Conservation (phyloP, 1,284 basidiomycete genomes). For the Sphagnurus paluster region DNA sequence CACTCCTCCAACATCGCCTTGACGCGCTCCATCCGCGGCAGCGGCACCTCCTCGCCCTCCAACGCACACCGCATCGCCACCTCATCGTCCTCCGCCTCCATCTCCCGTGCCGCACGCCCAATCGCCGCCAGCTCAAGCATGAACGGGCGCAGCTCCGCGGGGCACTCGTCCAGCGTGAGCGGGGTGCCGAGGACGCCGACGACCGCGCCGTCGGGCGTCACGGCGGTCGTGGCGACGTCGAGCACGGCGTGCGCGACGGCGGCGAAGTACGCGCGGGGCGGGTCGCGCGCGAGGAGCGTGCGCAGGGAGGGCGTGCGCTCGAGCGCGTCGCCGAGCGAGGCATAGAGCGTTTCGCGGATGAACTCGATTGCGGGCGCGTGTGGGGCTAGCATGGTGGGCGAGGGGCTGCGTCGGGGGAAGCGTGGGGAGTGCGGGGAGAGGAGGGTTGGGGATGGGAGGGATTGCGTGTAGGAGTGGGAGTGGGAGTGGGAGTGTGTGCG, state of each 20-base stretch:
- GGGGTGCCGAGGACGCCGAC: conserved; percentile 55
- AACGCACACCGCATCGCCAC: conserved; percentile 50
- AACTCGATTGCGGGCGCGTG: conserved; percentile 65
- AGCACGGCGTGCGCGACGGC: conserved; percentile 73
- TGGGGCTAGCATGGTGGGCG: conserved; percentile 51
- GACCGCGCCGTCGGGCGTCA: conserved; percentile 42
- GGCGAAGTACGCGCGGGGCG: conserved; percentile 74
- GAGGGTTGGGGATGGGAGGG: conserved; percentile 29
- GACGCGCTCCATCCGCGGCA: conserved; percentile 63
- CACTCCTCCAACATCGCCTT: conserved; percentile 58
- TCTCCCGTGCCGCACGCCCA: conserved; percentile 46
- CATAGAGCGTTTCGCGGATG: conserved; percentile 82
- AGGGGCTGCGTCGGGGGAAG: conserved; percentile 31
- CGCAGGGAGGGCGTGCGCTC: conserved; percentile 53
- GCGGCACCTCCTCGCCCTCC: conserved; percentile 41
- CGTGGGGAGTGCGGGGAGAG: conserved; percentile 20
- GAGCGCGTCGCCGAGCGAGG: conserved; percentile 63
- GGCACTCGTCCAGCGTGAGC: conserved; percentile 57
- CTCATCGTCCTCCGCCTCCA: conserved; percentile 59
- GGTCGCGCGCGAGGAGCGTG: conserved; percentile 55
- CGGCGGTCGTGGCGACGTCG: conserved; percentile 53
- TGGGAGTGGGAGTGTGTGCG: conserved; percentile 14
- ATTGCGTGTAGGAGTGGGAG: conserved; percentile 20
- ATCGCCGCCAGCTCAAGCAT: conserved; percentile 68
- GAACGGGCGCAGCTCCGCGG: conserved; percentile 58